Base-by-base conservation (phyloP, 2,329 filamentous ascomycete genomes). In the Sarocladium strictum region DNA sequence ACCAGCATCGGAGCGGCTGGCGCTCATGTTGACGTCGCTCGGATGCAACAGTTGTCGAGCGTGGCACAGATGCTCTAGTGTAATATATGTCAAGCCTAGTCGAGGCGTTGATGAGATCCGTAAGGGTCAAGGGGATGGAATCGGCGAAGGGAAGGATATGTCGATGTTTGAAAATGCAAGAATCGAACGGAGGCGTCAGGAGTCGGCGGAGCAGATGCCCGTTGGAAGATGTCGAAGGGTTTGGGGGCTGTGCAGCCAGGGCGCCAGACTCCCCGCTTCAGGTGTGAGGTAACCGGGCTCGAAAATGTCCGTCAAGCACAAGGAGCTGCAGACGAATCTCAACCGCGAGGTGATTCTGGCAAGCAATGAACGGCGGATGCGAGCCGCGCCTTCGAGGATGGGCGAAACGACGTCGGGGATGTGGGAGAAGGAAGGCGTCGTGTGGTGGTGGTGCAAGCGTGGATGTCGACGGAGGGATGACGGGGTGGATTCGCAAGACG, bases 161-260 rank as follows among this genome's bases (percentile, higher is more conserved):
- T 53, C 24, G 32, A 43, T 29, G 24, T 15, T 21, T 33, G 33
- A 43, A 23, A 37, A 53, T 35, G 49, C 5, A 41, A 24, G n/a
- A 45, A 32, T 43, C 12, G 19, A 23, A 24, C 19, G 27, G 15
- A 17, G 7, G 10, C 29, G 47, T 35, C n/a, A 15, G 17, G 15
- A 51, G 47, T 23, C 19, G 50, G 29, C 50, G 26, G 33, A 38
- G 23, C 23, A 53, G 33, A 24, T 38, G 29, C 17, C 33, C 32
- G 35, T 53, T 19, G 15, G n/a, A 40, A 38, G 33, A 53, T 17
- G 32, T 53, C 15, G 50, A 53, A 53, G 50, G 23, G 50, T 26
- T 38, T 53, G 32, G 50, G 47, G 50, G 50, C 50, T 53, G 50
- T 53, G 50, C 50, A 53, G 50, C 33, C 50, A 53, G 50, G 50